Conservation (phyloP, 1,284 basidiomycete genomes). For the Mycena sp. region DNA sequence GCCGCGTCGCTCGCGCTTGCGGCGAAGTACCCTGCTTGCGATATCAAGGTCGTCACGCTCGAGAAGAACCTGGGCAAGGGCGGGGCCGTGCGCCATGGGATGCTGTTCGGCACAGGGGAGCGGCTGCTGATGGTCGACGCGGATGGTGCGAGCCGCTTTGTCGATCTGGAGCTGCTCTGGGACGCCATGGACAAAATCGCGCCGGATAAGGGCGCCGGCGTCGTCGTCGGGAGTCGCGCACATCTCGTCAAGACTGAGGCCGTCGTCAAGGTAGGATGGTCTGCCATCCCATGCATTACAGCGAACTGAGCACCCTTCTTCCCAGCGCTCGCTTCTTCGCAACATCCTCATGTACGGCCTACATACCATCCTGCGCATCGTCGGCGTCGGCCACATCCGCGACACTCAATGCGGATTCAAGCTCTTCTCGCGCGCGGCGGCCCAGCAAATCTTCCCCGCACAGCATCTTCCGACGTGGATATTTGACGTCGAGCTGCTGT, state of each 20-base stretch:
- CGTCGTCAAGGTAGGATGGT: conserved; percentile 84
- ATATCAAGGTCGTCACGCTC: conserved; percentile 83
- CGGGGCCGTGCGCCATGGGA: conserved; percentile 90
- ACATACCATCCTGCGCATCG: conserved; percentile 83
- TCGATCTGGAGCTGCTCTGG: conserved; percentile 82
- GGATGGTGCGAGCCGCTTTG: conserved; percentile 90
- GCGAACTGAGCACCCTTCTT: background rate
- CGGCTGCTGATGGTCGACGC: conserved; percentile 94
- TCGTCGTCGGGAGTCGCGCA: conserved; percentile 89
- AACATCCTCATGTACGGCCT: conserved; percentile 94
- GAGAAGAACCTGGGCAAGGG: conserved; percentile 90
- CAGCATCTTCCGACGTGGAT: conserved; percentile 92
- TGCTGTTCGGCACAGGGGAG: conserved; percentile 81
- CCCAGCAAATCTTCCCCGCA: conserved; percentile 82
- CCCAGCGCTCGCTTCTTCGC: conserved; percentile 83
- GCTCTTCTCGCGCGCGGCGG: conserved; percentile 85
- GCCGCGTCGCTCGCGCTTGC: conserved; percentile 74
- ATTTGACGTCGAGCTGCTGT: conserved; percentile 94
- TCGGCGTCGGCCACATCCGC: conserved; percentile 87
- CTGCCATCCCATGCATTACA: background rate
- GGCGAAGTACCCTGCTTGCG: conserved; percentile 56
- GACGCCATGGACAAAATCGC: conserved; percentile 72
- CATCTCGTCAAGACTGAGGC: conserved; percentile 92
- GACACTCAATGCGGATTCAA: conserved; percentile 99
- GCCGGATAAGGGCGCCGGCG: conserved; percentile 59